A percentile compares a stretch with the other conserved stretches of the same genome.
Evolutionary conservation across 805 yeast species (phyloP).

Genomic region (Pichia thaimueangensis): DNA sequence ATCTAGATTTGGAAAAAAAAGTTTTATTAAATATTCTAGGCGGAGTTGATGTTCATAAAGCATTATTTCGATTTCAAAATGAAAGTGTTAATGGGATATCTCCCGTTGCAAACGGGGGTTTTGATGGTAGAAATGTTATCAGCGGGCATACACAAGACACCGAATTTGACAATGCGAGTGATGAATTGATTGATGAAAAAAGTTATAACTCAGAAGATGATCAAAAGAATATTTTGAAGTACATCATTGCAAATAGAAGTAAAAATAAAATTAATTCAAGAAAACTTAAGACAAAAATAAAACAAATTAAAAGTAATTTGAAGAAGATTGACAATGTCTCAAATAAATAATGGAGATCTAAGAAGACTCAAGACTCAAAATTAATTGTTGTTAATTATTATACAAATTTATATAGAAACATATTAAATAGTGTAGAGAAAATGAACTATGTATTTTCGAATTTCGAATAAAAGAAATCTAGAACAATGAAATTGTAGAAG

Average conservation of each 20-base stretch:
- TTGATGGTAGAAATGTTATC: too few relatives aligned
- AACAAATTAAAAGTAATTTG: conserved; percentile 3
- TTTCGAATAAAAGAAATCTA: too few relatives aligned
- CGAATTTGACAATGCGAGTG: conserved; percentile 1
- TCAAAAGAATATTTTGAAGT: conserved; percentile 7
- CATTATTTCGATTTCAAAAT: too few relatives aligned
- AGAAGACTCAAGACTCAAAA: too few relatives aligned
- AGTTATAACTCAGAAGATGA: conserved; percentile 7
- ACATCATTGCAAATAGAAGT: conserved; percentile 4
- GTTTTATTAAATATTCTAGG: conserved; percentile 20
- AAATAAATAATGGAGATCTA: too few relatives aligned
- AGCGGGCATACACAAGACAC: too few relatives aligned
- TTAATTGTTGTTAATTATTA: too few relatives aligned
- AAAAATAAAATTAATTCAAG: not conserved
- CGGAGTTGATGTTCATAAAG: too few relatives aligned
- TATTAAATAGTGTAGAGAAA: not conserved
- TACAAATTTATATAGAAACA: not conserved
- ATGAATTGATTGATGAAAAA: not conserved
- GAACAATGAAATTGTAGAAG: too few relatives aligned
- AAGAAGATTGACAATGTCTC: conserved; percentile 4
- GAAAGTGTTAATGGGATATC: too few relatives aligned
- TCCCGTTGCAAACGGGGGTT: too few relatives aligned
- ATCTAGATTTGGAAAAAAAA: conserved; percentile 24
- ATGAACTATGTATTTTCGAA: not conserved
- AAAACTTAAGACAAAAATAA: not conserved